These are phyloP conservation scores for Centaurea solstitialis DNA, from an alignment of 129 eudicot genomes.

Conservation along the genomic window DNA sequence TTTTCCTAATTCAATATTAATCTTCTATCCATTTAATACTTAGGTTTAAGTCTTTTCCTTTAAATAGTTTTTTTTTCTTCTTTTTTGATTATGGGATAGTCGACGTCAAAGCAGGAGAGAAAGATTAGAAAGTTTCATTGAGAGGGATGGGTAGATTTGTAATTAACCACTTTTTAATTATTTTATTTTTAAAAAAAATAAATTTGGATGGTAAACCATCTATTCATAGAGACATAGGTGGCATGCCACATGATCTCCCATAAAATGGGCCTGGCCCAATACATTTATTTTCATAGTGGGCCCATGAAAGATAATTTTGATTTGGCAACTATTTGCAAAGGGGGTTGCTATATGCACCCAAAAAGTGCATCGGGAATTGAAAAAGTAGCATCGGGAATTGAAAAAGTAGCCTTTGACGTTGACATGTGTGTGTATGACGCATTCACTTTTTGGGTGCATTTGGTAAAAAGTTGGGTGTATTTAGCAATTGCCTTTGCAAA, in stretches of 20 bases:
- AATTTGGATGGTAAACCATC: slow-evolving; percentile 38
- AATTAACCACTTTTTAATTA: slow-evolving; percentile 5
- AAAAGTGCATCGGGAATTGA: too few relatives aligned
- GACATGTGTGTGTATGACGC: too few relatives aligned
- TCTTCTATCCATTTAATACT: too few relatives aligned
- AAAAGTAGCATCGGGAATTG: too few relatives aligned
- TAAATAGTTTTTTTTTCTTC: too few relatives aligned
- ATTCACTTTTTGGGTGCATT: too few relatives aligned
- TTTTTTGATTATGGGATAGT: neutral
- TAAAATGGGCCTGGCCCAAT: slow-evolving; percentile 21
- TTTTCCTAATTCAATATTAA: too few relatives aligned
- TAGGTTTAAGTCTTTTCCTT: too few relatives aligned
- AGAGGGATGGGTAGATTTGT: neutral
- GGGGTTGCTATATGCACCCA: too few relatives aligned
- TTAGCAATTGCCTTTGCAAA: too few relatives aligned
- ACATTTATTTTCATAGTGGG: neutral
- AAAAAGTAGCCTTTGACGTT: too few relatives aligned
- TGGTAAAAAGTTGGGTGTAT: too few relatives aligned
- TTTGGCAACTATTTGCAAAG: neutral
- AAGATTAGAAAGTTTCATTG: neutral
- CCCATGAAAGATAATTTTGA: neutral
- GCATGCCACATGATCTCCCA: slow-evolving; percentile 36
- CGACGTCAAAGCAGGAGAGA: neutral
- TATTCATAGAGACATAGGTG: slow-evolving; percentile 26
- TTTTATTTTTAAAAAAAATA: neutral